These are phyloP conservation scores for Stipa capillata DNA, from an alignment of 176 grass and related monocot species.

Conservation along the genomic window DNA sequence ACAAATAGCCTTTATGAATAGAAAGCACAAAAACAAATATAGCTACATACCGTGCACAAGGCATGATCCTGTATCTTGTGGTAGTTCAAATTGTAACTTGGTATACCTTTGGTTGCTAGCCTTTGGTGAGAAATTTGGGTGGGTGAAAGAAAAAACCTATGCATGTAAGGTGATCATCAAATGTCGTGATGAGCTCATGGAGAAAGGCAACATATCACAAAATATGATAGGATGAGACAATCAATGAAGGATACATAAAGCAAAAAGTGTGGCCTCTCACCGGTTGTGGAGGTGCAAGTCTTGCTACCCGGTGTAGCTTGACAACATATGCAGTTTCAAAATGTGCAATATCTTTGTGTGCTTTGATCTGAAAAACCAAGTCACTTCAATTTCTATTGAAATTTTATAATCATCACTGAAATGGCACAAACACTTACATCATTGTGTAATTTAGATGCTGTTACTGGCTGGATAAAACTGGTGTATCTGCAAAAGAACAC, in stretches of 20 bases:
- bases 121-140: conserved; percentile 61
- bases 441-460: conserved; percentile 90
- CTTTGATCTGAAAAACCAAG: conserved; percentile 73
- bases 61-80: conserved; percentile 64
- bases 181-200: background rate
- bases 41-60: conserved; percentile 74
- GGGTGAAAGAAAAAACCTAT: conserved; percentile 85
- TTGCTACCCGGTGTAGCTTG: conserved; percentile 83
- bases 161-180: background rate
- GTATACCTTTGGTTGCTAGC: conserved; percentile 82
- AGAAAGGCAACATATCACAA: background rate
- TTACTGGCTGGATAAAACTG: conserved; percentile 92
- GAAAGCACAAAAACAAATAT: conserved; percentile 4
- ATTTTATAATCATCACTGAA: background rate
- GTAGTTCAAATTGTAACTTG: conserved; percentile 78
- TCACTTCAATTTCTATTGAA: background rate
- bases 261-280: conserved; percentile 27
- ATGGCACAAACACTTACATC: conserved; percentile 51
- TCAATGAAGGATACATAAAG: background rate
- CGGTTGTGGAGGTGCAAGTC: conserved; percentile 72
- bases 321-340: conserved; percentile 99
- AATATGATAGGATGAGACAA: background rate
- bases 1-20: background rate
- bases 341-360: conserved; percentile 94
- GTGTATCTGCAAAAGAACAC: conserved; percentile 62